phyloP scores from a whole-genome alignment of 108 stramenopile genomes.

The Skeletonema menzelii region DNA sequence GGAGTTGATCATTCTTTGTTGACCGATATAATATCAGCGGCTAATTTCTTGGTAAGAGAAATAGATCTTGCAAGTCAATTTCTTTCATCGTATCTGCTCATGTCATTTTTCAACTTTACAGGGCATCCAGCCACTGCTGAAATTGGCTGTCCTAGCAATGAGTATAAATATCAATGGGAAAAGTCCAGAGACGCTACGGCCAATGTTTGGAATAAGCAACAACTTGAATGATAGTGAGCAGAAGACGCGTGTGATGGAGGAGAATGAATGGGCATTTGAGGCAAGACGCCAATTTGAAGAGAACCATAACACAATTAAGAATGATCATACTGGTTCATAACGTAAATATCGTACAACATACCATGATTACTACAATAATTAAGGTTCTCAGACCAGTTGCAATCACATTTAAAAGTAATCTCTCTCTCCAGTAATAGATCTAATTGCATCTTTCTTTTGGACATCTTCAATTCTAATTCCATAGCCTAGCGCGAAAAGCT shows the following conservation, averaged over 20 bases:
- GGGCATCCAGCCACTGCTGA: conserved; percentile 19
- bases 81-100: neutral
- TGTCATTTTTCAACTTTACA: neutral
- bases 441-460: conserved; percentile 23
- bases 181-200: conserved; percentile 9
- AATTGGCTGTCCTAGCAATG: conserved; percentile 16
- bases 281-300: conserved; percentile 9
- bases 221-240: conserved; percentile 12
- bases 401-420: conserved; percentile 35
- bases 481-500: conserved; percentile 40
- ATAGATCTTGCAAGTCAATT: neutral
- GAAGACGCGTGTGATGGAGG: conserved; percentile 14
- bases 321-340: neutral
- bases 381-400: neutral
- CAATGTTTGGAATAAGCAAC: conserved; percentile 22
- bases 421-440: conserved; percentile 44
- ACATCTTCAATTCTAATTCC: conserved; percentile 47
- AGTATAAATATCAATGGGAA: conserved; percentile 23
- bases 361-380: neutral
- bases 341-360: neutral
- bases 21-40: conserved; percentile 13
- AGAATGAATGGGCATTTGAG: conserved; percentile 18
- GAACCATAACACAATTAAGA: neutral
- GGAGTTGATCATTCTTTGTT: conserved; percentile 17
- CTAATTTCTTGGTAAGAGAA: conserved; percentile 21